Percentiles rank a stretch among this genome's conserved stretches.
phyloP scores from a whole-genome alignment of 2,329 filamentous ascomycete species.

The Penicillium sp. region DNA sequence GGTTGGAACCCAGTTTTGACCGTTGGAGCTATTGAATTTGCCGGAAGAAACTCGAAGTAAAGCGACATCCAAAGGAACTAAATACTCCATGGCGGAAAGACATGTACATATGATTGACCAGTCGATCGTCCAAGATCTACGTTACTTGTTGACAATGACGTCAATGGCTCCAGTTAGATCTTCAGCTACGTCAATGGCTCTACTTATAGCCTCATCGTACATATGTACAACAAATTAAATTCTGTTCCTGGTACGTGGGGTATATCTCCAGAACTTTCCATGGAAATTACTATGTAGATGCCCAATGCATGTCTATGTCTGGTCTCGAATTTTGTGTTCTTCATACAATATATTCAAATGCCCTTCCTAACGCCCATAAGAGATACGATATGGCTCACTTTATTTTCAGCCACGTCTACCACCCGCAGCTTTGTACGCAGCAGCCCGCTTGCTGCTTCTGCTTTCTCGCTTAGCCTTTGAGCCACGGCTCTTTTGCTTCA shows the following conservation, averaged over 20 bases:
- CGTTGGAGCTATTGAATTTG: not conserved
- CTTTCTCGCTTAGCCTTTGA: conserved; percentile 41
- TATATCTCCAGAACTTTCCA: not conserved
- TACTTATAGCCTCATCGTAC: not conserved
- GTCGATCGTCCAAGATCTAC: not conserved
- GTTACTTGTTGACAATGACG: conserved; percentile 1
- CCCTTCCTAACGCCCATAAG: conserved; percentile 20
- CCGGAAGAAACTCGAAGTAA: not conserved
- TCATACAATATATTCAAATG: conserved; percentile 14
- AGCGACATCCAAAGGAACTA: not conserved
- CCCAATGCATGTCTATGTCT: not conserved
- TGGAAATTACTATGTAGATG: not conserved
- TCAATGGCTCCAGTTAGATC: not conserved
- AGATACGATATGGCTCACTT: conserved; percentile 13
- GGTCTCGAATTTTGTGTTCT: conserved; percentile 1
- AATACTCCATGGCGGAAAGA: not conserved
- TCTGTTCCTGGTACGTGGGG: not conserved
- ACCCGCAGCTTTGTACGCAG: conserved; percentile 40
- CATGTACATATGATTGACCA: not conserved
- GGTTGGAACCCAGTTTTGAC: not conserved
- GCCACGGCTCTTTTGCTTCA: conserved; percentile 39
- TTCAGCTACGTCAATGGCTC: not conserved
- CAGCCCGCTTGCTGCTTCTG: conserved; percentile 42
- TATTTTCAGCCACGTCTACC: conserved; percentile 25
- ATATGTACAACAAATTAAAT: not conserved